Percentiles rank a stretch among this genome's conserved stretches.
These are phyloP conservation scores for Diplogelasinospora grovesii DNA, from an alignment of 495 filamentous ascomycete genomes.

Conservation along the genomic window DNA sequence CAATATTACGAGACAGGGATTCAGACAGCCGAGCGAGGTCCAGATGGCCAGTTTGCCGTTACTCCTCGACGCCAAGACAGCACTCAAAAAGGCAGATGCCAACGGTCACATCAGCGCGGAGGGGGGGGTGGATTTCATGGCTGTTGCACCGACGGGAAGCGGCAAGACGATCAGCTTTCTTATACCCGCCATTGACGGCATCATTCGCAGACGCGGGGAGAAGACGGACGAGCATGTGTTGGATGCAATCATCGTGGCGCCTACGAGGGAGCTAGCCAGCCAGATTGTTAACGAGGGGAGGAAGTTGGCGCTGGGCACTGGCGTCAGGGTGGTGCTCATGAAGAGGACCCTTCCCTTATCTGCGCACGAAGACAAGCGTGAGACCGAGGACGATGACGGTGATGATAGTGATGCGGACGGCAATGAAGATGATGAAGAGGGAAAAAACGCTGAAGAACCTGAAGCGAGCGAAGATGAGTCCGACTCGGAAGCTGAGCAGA, in stretches of 20 bases:
- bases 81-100: conserved; percentile 24
- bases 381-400: conserved; percentile 33
- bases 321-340: conserved; percentile 75
- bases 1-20: conserved; percentile 80
- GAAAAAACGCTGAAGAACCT: conserved; percentile 27
- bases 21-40: conserved; percentile 82
- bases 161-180: conserved; percentile 95
- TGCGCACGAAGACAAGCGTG: conserved; percentile 32
- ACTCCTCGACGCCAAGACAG: conserved; percentile 49
- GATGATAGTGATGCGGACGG: conserved; percentile 19
- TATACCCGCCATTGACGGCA: conserved; percentile 72
- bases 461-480: conserved; percentile 26
- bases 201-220: conserved; percentile 47
- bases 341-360: conserved; percentile 71
- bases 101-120: conserved; percentile 21
- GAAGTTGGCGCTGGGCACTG: conserved; percentile 71
- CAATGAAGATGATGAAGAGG: conserved; percentile 11
- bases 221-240: conserved; percentile 42
- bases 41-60: conserved; percentile 82
- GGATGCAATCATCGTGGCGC: conserved; percentile 71
- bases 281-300: conserved; percentile 91
- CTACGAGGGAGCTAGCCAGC: conserved; percentile 83
- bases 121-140: conserved; percentile 61
- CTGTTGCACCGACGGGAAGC: conserved; percentile 89
- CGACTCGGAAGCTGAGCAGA: conserved; percentile 26